Base-by-base conservation (phyloP, 306 rosid species). In the Glycine soja region DNA sequence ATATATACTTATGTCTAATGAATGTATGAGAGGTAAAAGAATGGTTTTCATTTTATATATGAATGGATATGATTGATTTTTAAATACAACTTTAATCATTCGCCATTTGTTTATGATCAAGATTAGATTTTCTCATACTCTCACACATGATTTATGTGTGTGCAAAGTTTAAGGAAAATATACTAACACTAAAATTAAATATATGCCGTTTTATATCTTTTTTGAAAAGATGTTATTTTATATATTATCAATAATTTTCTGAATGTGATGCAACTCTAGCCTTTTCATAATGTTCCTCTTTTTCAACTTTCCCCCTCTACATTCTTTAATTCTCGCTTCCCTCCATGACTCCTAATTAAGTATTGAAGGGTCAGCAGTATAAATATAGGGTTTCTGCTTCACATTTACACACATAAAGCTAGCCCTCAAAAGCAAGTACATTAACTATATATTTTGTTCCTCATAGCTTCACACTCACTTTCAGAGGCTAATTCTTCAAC, bases 361-460 rank as follows among this genome's bases (percentile, higher is more conserved):
- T 43, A 46, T 59, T 46, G 79, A 54, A 43, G 77, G 82, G 54
- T 75, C 32, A 58, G 57, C 78, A 10, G 70, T 89, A 91, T 89
- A 91, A 88, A 88, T 19, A 19, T 89, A 82, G 79, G 87, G 82
- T 74, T 83, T 72, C 81, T 71, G 10, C 79, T 58, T 66, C 78
- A 61, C 46, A 51, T 62, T 52, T 36, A 14, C 58, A 56, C 82
- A 64, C 83, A 77, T 1, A 50, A 52, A 19, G 24, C 24, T 19
- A 43, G 45, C 47, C 52, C 72, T 19, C 24, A 38, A 48, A 79
- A 67, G 74, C 73, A 72, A 19, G 24, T 19, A 76, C 78, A 82
- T 73, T 57, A 59, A 73, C 82, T 51, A 19, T 1, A 19, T 19
- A 50, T 42, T 45, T 12, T 34, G 48, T 9, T 47, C 3, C 19